phyloP scores from a whole-genome alignment of 139 green algal genomes.

The Chlamydomonas schloesseri region DNA sequence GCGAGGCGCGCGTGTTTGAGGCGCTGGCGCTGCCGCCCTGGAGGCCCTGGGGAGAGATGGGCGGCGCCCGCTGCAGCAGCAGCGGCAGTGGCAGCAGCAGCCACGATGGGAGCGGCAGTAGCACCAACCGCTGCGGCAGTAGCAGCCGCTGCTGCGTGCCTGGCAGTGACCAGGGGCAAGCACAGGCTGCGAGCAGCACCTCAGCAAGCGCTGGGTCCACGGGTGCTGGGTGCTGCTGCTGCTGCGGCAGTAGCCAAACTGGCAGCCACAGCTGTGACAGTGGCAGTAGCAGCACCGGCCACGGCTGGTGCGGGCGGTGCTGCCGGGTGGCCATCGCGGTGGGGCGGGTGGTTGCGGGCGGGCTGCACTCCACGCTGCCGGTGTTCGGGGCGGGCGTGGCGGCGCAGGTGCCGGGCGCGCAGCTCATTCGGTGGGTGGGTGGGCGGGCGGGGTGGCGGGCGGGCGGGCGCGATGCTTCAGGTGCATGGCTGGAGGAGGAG shows the following conservation, averaged over 20 bases:
- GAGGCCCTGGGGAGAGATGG: background rate
- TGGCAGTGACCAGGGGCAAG: background rate
- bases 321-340: background rate
- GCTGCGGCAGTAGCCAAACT: too few species aligned
- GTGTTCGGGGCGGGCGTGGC: slow-evolving; percentile 9
- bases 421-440: slow-evolving; percentile 29
- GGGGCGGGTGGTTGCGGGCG: background rate
- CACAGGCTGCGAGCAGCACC: too few species aligned
- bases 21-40: slow-evolving; percentile 12
- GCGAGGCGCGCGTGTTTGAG: slow-evolving; percentile 39
- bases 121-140: background rate
- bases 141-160: background rate
- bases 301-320: too few species aligned
- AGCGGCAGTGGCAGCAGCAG: background rate
- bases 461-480: background rate
- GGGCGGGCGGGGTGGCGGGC: background rate
- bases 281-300: background rate
- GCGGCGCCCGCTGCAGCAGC: too few species aligned
- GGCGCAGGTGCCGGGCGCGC: slow-evolving; percentile 6
- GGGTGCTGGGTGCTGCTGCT: background rate
- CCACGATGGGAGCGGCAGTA: too few species aligned
- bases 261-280: too few species aligned
- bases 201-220: too few species aligned
- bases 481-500: too few species aligned
- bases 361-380: background rate